Base-by-base conservation (phyloP, 2,329 filamentous ascomycete species). In the Xylariaceae sp. region DNA sequence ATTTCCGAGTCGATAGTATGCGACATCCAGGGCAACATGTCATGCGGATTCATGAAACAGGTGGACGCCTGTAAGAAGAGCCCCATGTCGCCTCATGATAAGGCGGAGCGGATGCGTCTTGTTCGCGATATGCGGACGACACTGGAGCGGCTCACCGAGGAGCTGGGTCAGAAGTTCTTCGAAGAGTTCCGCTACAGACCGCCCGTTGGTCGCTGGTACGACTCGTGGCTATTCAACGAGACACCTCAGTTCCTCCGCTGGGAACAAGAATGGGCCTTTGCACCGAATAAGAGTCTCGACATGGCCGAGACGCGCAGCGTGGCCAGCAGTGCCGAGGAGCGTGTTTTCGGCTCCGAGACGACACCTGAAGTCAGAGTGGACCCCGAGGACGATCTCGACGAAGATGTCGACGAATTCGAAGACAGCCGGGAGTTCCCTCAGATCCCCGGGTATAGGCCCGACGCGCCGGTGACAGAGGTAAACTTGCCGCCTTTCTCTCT, bases 191-290 rank as follows among this genome's bases (percentile, higher is more conserved):
- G 43, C 23, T 23, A 44, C n/a, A 38, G 46, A 16, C 46, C 46
- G 23, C 21, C 38, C n/a, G 46, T 48, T 39, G 46, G 46, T n/a
- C 43, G 46, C 9, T 48, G 46, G 46, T 48, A 48, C 14, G 46
- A 48, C 28, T 46, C 46, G 14, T 48, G 46, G 46, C 24, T 48
- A 15, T 36, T 39, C 21, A 44, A 46, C 33, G 43, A 47, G 21
- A 38, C 46, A 5, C 46, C 46, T 13, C 40, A 44, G 6, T 46
- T 48, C 19, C 32, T 44, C 13, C 38, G 43, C 9, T 44, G 43
- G 43, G 46, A 48, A 31, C 43, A 41, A 17, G 43, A 46, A 38
- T 48, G 46, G 46, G 43, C 43, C 16, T 35, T 46, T 13, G 31
- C 40, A 3, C 34, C 43, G n/a, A 38, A 48, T 21, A 40, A 42